Conservation (phyloP, 148 eudicot species). For the Camellia granthamiana region DNA sequence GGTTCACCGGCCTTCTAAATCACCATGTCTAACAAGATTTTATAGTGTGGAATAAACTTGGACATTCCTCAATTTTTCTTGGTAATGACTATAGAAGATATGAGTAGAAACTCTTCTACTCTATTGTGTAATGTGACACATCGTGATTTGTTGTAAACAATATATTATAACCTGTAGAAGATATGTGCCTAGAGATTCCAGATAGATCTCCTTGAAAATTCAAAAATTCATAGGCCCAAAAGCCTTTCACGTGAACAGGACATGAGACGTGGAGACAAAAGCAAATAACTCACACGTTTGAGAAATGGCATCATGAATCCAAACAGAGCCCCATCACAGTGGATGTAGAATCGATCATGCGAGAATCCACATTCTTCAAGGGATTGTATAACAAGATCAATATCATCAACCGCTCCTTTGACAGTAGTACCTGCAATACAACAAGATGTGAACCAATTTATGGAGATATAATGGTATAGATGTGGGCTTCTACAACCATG, state of each 20-base stretch:
- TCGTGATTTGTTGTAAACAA: neutral
- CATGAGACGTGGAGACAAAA: neutral
- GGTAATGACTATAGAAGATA: neutral
- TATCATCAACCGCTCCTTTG: conserved; percentile 72
- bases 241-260: neutral
- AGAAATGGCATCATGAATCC: conserved; percentile 73
- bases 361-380: conserved; percentile 61
- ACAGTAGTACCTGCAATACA: conserved; percentile 56
- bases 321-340: conserved; percentile 70
- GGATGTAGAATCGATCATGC: conserved; percentile 55
- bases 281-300: conserved; percentile 37
- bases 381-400: conserved; percentile 58
- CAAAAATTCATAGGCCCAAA: neutral
- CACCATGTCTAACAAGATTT: neutral
- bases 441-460: neutral
- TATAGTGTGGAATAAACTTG: neutral
- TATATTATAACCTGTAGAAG: neutral
- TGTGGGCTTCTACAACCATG: neutral
- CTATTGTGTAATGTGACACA: neutral
- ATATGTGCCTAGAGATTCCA: neutral
- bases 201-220: neutral
- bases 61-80: neutral
- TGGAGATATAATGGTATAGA: neutral
- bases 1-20: neutral
- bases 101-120: neutral